Base-by-base conservation (phyloP, 768 basidiomycete species). In the Leucocoprinus birnbaumii region DNA sequence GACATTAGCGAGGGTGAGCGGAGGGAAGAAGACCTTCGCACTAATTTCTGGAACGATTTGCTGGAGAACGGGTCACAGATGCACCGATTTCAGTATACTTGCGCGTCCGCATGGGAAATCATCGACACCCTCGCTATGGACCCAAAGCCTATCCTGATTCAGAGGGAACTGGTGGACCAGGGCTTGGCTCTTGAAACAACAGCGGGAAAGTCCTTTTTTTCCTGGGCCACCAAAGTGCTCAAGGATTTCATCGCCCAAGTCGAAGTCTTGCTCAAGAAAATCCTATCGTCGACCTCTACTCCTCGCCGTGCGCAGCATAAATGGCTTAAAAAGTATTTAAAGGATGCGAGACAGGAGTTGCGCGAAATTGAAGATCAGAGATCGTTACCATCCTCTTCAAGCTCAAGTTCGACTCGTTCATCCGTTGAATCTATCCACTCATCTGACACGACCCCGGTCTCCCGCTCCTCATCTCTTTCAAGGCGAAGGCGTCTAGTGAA, bases 81-180 rank as follows among this genome's bases (percentile, higher is more conserved):
- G 40, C 16, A 26, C 18, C 59, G 58, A 11, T 65, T 57, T 41
- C 25, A 58, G 26, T 16, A 44, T 10, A 49, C 51, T 1, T 31
- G 9, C n/a, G 22, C 48, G 6, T 55, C 54, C 8, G 61, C 59
- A 2, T 60, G 61, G 59, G 43, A 58, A 18, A 52, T 63, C 9
- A 51, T 63, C 9, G 22, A 41, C 18, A 35, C 52, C 8, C 48
- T 62, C 6, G 35, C 51, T 16, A 37, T 40, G 34, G 53, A 41
- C 3, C 35, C n/a, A 7, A 31, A 34, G n/a, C 35, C 55, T 38
- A 26, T 61, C 40, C 26, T 57, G 34, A 43, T 65, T 44, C 51
- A 63, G 48, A 19, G 58, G 40, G 56, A 65, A 47, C 51, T 62
- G 60, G 57, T 64, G 21, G 55, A 59, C 26, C 27, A 56, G 21